A percentile compares a stretch with the other conserved stretches of the same genome.
Conservation (phyloP, 352 stramenopile genomes). For the Phytophthora brassicae region DNA sequence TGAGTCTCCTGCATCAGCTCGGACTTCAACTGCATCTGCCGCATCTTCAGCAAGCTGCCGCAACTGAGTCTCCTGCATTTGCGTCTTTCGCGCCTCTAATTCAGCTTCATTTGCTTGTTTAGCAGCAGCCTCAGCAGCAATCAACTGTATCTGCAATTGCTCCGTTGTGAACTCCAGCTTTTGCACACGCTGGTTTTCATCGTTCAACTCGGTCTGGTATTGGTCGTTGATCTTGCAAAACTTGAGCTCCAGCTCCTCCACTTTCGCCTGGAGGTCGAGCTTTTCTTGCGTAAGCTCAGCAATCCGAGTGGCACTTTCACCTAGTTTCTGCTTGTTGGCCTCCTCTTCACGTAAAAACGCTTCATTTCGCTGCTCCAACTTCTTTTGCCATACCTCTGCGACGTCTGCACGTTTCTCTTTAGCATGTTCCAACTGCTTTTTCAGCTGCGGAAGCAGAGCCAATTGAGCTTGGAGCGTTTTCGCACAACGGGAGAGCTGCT, state of each 20-base stretch:
- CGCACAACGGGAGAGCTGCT: slow-evolving; percentile 22
- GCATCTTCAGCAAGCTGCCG: slow-evolving; percentile 51
- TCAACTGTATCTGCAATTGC: slow-evolving; percentile 38
- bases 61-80: slow-evolving; percentile 31
- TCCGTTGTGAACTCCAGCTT: slow-evolving; percentile 32
- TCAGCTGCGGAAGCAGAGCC: slow-evolving; percentile 53
- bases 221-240: slow-evolving; percentile 22
- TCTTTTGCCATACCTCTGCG: slow-evolving; percentile 22
- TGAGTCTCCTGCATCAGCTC: slow-evolving; percentile 35
- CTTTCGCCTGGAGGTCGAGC: slow-evolving; percentile 24
- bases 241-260: slow-evolving; percentile 31
- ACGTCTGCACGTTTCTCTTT: slow-evolving; percentile 43
- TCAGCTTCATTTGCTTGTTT: slow-evolving; percentile 33
- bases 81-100: slow-evolving; percentile 36
- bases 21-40: slow-evolving; percentile 43
- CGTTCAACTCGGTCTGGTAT: slow-evolving; percentile 20
- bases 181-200: slow-evolving; percentile 26
- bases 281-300: slow-evolving; percentile 28
- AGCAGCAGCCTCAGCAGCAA: slow-evolving; percentile 27
- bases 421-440: slow-evolving; percentile 48
- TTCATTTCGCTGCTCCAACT: slow-evolving; percentile 42
- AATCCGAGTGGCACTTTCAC: slow-evolving; percentile 30
- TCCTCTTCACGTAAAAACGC: slow-evolving; percentile 58
- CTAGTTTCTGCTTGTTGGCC: slow-evolving; percentile 41
- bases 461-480: slow-evolving; percentile 40